phyloP scores from a whole-genome alignment of 2,329 filamentous ascomycete genomes.

The Fusarium torulosum region DNA sequence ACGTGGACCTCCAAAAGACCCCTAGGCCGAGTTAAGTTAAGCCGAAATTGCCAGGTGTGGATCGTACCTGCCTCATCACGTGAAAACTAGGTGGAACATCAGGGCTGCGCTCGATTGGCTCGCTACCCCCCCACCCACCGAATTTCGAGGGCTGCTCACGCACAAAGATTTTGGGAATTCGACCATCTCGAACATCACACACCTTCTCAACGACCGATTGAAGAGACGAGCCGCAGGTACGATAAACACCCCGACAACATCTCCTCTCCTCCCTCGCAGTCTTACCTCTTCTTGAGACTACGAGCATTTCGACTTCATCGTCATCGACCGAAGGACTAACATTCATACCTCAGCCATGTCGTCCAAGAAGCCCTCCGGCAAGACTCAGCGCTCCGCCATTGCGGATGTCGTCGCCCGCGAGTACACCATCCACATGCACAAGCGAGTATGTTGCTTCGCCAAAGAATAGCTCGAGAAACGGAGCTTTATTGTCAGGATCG shows the following conservation, averaged over 20 bases:
- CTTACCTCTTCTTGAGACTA: slow-evolving; percentile 32
- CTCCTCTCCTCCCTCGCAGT: slow-evolving; percentile 38
- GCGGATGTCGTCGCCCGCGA: slow-evolving; percentile 99
- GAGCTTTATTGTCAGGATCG: slow-evolving; percentile 23
- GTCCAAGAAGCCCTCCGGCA: slow-evolving; percentile 58
- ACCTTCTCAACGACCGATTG: slow-evolving; percentile 56
- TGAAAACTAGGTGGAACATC: slow-evolving; percentile 31
- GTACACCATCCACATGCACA: slow-evolving; percentile 99
- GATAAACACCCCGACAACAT: slow-evolving; percentile 46
- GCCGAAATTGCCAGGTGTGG: slow-evolving; percentile 22
- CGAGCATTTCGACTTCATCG: slow-evolving; percentile 40
- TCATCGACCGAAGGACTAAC: slow-evolving; percentile 48
- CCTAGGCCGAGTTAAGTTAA: slow-evolving; percentile 43
- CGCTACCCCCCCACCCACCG: slow-evolving; percentile 50
- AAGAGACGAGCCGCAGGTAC: slow-evolving; percentile 60
- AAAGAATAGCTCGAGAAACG: slow-evolving; percentile 24
- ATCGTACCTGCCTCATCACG: slow-evolving; percentile 41
- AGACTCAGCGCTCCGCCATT: slow-evolving; percentile 86
- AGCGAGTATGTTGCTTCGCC: slow-evolving; percentile 69
- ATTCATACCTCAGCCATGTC: slow-evolving; percentile 56
- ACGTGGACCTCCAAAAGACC: slow-evolving; percentile 41
- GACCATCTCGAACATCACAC: slow-evolving; percentile 52
- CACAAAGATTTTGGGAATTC: slow-evolving; percentile 60
- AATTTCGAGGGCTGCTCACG: slow-evolving; percentile 57
- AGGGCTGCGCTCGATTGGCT: slow-evolving; percentile 52